Percentiles rank a stretch among this genome's conserved stretches.
Evolutionary conservation across 176 grass and related monocot genomes (phyloP).

Genomic region (Cenchrus fungigraminus): DNA sequence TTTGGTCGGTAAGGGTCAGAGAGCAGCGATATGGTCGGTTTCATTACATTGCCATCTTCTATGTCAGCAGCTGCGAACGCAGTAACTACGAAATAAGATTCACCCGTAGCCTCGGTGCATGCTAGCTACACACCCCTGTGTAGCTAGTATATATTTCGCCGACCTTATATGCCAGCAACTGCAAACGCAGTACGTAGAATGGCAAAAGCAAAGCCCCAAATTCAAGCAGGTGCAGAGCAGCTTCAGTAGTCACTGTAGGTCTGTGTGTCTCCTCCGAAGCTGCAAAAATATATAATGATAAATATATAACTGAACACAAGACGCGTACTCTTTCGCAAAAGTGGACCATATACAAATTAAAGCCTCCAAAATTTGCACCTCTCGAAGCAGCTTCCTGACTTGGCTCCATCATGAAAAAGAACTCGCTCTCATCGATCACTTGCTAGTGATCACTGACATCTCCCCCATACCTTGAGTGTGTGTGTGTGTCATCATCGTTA

Average conservation of each 20-base stretch:
- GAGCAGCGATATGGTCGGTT: not conserved
- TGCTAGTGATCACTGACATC: conserved; percentile 38
- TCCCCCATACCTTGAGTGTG: conserved; percentile 47
- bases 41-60: not conserved
- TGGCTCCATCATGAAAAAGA: conserved; percentile 28
- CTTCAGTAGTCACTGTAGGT: conserved; percentile 44
- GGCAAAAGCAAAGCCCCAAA: not conserved
- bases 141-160: too few relatives aligned
- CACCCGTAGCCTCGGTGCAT: too few relatives aligned
- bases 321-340: conserved; percentile 28
- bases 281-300: conserved; percentile 32
- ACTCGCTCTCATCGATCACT: not conserved
- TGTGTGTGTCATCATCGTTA: conserved; percentile 43
- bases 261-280: conserved; percentile 7
- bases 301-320: not conserved
- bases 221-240: conserved; percentile 29
- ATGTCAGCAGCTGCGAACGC: not conserved
- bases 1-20: not conserved
- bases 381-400: conserved; percentile 53
- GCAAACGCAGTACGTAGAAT: not conserved
- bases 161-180: not conserved
- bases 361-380: conserved; percentile 23
- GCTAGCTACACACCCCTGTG: too few relatives aligned
- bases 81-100: too few relatives aligned
- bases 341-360: not conserved